These are phyloP conservation scores for Candida sanyaensis DNA, from an alignment of 1,139 yeast species.

Conservation along the genomic window DNA sequence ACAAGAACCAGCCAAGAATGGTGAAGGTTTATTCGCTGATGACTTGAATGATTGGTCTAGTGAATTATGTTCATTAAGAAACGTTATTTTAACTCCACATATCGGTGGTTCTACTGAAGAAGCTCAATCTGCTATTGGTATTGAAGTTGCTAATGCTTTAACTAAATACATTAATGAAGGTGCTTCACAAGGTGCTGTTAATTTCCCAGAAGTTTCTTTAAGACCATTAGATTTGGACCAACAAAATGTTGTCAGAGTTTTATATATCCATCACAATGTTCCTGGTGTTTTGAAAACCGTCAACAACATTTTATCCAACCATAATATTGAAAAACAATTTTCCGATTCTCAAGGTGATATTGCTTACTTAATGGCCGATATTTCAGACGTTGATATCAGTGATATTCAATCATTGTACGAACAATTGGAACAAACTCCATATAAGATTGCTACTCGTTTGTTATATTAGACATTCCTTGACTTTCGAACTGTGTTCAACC, in stretches of 20 bases:
- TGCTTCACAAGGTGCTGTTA: conserved; percentile 92
- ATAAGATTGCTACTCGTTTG: conserved; percentile 88
- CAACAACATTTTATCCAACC: conserved; percentile 90
- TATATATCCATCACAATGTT: conserved; percentile 95
- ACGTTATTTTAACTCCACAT: conserved; percentile 93
- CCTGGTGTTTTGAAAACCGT: conserved; percentile 99
- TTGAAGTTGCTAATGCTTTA: conserved; percentile 87
- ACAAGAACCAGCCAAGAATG: conserved; percentile 96
- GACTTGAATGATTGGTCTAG: conserved; percentile 81
- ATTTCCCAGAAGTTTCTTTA: conserved; percentile 97
- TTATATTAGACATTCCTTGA: conserved; percentile 55
- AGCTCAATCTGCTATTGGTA: conserved; percentile 97
- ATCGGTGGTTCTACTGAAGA: conserved; percentile 99
- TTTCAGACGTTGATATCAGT: conserved; percentile 77
- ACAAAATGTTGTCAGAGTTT: conserved; percentile 85
- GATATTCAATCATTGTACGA: conserved; percentile 86
- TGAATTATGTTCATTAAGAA: conserved; percentile 80
- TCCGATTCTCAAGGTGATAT: conserved; percentile 95
- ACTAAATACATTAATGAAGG: conserved; percentile 96
- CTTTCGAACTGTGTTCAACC: background rate
- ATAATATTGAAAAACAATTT: conserved; percentile 96
- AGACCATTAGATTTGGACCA: conserved; percentile 90
- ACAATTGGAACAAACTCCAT: conserved; percentile 86
- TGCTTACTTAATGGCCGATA: conserved; percentile 98
- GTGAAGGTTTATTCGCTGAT: conserved; percentile 74